phyloP scores from a whole-genome alignment of 2,329 filamentous ascomycete species.

The Phyllosticta citriasiana region DNA sequence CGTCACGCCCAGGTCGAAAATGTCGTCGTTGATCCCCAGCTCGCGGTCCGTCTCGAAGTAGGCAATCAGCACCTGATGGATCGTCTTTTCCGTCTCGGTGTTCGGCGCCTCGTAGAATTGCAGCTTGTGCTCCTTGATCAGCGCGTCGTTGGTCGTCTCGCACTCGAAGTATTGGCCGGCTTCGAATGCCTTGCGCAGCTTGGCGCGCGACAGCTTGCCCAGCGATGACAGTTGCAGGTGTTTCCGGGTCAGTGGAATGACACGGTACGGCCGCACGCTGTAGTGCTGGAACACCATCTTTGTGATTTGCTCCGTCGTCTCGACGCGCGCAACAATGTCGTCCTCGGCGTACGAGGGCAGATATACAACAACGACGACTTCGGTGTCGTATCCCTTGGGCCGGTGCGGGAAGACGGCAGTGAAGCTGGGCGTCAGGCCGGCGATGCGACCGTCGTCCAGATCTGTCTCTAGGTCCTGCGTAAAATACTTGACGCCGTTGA shows the following conservation, averaged over 20 bases:
- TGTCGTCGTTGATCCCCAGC: slow-evolving; percentile 12
- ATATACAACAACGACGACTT: slow-evolving; percentile 33
- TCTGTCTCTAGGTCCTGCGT: slow-evolving; percentile 15
- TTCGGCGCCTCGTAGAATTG: background rate
- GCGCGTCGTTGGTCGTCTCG: background rate
- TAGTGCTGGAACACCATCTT: slow-evolving; percentile 11
- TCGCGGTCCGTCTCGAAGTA: background rate
- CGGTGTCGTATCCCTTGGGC: slow-evolving; percentile 20
- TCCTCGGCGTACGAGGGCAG: slow-evolving; percentile 19
- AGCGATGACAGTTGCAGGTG: slow-evolving; percentile 28
- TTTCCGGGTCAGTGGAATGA: background rate
- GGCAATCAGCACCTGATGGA: background rate
- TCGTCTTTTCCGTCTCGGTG: background rate
- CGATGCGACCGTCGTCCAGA: slow-evolving; percentile 14
- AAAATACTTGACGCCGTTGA: slow-evolving; percentile 18
- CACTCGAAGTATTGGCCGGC: slow-evolving; percentile 20
- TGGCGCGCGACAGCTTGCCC: slow-evolving; percentile 33
- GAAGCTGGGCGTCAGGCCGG: slow-evolving; percentile 1
- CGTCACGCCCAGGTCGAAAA: slow-evolving; percentile 26
- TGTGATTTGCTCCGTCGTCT: slow-evolving; percentile 17
- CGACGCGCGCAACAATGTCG: slow-evolving; percentile 17
- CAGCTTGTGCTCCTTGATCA: background rate
- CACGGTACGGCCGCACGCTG: slow-evolving; percentile 12
- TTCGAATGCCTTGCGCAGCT: slow-evolving; percentile 22
- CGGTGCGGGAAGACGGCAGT: slow-evolving; percentile 3